Percentiles rank a stretch among this genome's conserved stretches.
These are phyloP conservation scores for Fallopia convolvulus DNA, from an alignment of 148 eudicot species.

Conservation along the genomic window DNA sequence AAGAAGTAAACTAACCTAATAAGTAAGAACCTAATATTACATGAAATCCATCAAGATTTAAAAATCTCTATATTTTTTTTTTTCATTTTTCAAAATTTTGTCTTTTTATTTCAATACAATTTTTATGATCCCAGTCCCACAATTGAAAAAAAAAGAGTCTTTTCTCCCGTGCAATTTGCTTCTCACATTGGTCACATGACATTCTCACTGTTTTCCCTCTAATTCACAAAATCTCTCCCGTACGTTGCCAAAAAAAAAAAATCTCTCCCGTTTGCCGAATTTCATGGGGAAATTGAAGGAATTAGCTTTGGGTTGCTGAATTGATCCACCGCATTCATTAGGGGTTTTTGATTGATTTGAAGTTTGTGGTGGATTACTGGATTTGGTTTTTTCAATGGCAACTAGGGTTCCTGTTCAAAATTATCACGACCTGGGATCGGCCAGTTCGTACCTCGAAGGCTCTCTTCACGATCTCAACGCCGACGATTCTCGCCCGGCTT, in stretches of 20 bases:
- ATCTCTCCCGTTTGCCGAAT: background rate
- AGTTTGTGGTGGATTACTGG: background rate
- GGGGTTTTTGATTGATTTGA: background rate
- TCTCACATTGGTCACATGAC: background rate
- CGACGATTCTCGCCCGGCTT: slow-evolving; percentile 29
- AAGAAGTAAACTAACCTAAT: no score
- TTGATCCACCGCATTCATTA: background rate
- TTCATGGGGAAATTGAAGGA: background rate
- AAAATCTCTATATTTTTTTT: no score
- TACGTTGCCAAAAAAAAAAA: no score
- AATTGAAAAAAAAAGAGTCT: no score
- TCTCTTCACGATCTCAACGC: slow-evolving; percentile 42
- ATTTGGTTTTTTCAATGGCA: slow-evolving; percentile 23
- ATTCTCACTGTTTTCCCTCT: background rate
- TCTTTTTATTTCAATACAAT: no score
- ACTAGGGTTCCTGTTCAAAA: slow-evolving; percentile 58
- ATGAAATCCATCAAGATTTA: no score
- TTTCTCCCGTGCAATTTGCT: no score
- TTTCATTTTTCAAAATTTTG: no score
- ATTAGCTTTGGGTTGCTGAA: background rate
- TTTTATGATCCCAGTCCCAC: no score
- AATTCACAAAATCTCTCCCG: background rate
- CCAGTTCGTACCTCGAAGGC: slow-evolving; percentile 44
- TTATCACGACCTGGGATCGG: slow-evolving; percentile 38
- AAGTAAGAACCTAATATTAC: no score